Evolutionary conservation across 2,329 filamentous ascomycete genomes (phyloP), one percentile per base, ranked within the genome.

Genomic region (Clarireedia paspali): DNA sequence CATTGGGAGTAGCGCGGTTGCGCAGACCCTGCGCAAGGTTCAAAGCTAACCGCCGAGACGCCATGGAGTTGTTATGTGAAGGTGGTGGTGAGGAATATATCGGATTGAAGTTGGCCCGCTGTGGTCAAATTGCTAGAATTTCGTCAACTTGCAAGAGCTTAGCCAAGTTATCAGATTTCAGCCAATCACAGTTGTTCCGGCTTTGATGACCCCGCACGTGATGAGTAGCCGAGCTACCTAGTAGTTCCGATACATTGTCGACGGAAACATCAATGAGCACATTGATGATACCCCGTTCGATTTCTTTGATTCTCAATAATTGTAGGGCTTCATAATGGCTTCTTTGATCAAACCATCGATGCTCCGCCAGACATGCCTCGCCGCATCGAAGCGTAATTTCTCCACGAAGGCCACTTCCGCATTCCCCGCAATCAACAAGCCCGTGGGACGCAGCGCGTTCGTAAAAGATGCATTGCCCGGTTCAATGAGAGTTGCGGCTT

Each of bases 11-110:
- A 76, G 88, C 82, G 75, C 90, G 89, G 79, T 80, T 89, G 81
- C 91, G 89, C 77, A 96, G 81, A 77, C 88, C 88, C 79, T 89
- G 86, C 76, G 90, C 84, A 72, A 97, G 84, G 81, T 91, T 95
- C 77, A 95, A 83, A 81, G 91, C 91, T 79, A 97, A 85, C 86
- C 91, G 89, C 84, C 91, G 85, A 77, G 92, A 96, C 80, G 92
- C 92, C 92, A 97, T 96, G 53, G 62, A 62, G 61, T 58, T 57
- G 61, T 62, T 61, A 57, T 59, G 50, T 65, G 59, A 58, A 56
- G 56, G 59, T 58, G 58, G 55, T 42, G 53, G 47, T 56, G 53
- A 48, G 53, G 34, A 56, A 24, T 56, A 52, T 34, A 52, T 52
- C 53, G 20, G 40, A 63, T 63, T 66, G 62, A 58, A 61, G 52